Base-by-base conservation (phyloP, 2,329 filamentous ascomycete genomes). In the Diaporthe caulivora region DNA sequence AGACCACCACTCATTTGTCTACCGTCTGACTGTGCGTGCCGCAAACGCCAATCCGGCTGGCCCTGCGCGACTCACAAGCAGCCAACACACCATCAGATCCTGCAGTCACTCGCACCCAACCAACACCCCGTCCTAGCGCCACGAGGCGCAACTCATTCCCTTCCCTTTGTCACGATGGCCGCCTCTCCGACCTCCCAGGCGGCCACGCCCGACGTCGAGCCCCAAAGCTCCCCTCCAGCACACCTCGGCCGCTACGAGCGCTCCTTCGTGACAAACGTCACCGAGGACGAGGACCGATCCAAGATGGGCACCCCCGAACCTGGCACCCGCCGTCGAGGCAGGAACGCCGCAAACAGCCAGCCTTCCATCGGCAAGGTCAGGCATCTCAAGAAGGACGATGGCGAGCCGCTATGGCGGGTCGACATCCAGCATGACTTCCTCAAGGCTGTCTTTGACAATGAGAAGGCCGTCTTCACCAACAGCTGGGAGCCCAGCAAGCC, bases 361-460 rank as follows among this genome's bases (percentile, higher is more conserved):
- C 81, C 81, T 70, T 78, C 79, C 51, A 81, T 83, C 69, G 89
- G 89, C 77, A 97, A 97, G 85, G 94, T 97, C 73, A 86, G 93
- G 70, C 94, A 97, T 81, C 84, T 97, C 69, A 97, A 97, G 84
- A 97, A 97, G 82, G 94, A 95, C 75, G 94, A 97, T 80, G 94
- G 94, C 79, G 93, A 95, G 77, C 94, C 94, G 62, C 87, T 97
- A 5, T 97, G 94, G 94, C 88, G 94, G 78, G 92, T 91, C 81
- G 94, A 97, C 82, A 97, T 97, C 74, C 94, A 97, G 82, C 95
- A 93, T 83, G 94, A 97, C 82, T 97, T 97, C 78, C 87, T 97
- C 77, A 91, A 91, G 77, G 89, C 91, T 65, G 92, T 97, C 76
- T 97, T 97, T 81, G 92, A 95, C 80, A 90, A 97, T 80, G 88